These are phyloP conservation scores for Phaeosphaeria sp. DNA, from an alignment of 2,329 filamentous ascomycete genomes.

Conservation along the genomic window DNA sequence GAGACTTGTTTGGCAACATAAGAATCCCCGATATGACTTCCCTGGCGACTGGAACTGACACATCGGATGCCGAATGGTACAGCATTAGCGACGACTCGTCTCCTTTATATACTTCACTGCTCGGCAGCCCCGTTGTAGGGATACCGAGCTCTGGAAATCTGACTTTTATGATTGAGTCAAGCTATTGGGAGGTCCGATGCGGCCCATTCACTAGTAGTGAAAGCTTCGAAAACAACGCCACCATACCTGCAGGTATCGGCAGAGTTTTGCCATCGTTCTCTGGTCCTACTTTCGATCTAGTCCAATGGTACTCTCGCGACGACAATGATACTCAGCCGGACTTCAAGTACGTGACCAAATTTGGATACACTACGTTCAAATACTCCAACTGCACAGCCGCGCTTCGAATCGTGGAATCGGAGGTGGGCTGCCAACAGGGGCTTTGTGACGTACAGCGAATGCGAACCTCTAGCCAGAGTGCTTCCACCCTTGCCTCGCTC, in stretches of 20 bases:
- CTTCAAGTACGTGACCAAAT: no score
- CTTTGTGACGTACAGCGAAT: background rate
- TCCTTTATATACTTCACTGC: conserved; percentile 1
- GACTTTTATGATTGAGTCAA: conserved; percentile 2
- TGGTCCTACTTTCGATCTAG: background rate
- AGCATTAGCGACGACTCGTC: background rate
- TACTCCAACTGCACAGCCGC: background rate
- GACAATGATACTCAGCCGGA: no score
- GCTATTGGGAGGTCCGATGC: conserved; percentile 9
- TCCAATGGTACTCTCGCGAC: no score
- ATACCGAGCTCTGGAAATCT: conserved; percentile 3
- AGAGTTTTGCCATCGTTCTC: background rate
- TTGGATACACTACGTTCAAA: background rate
- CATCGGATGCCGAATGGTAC: background rate
- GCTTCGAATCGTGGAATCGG: background rate
- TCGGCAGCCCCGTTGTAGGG: conserved; percentile 5
- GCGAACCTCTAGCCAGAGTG: background rate
- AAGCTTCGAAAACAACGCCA: background rate
- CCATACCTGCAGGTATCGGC: background rate
- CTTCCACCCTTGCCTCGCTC: background rate
- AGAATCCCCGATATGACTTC: conserved; percentile 3
- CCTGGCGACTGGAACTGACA: background rate
- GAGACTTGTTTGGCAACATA: conserved; percentile 8
- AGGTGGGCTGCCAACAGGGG: background rate
- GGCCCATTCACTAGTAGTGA: background rate